Evolutionary conservation across 352 stramenopile genomes (phyloP).

Genomic region (Globisporangium emineosum): DNA sequence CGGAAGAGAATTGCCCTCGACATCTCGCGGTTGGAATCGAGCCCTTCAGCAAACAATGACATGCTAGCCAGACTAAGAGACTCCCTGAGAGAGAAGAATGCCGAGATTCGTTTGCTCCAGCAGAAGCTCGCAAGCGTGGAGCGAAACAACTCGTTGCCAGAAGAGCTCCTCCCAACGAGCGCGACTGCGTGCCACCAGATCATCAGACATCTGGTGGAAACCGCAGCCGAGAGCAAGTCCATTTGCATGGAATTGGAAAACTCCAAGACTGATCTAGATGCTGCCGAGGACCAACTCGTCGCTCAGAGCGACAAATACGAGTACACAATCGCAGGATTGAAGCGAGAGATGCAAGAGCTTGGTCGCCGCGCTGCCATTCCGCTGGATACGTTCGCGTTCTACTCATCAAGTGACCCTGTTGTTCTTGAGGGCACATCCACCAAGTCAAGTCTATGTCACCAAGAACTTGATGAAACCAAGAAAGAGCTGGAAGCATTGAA

Average conservation of each 20-base stretch:
- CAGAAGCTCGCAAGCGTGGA: conserved; percentile 57
- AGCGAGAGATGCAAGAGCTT: conserved; percentile 23
- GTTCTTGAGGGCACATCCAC: not conserved
- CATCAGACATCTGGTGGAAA: conserved; percentile 49
- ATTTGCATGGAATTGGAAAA: conserved; percentile 35
- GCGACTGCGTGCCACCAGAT: conserved; percentile 44
- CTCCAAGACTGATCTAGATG: conserved; percentile 28
- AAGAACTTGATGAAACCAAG: conserved; percentile 22
- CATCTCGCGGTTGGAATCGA: conserved; percentile 28
- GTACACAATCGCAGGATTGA: conserved; percentile 20
- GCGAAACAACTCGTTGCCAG: conserved; percentile 38
- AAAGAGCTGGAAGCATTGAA: conserved; percentile 23
- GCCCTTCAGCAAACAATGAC: conserved; percentile 15
- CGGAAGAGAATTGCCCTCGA: conserved; percentile 47
- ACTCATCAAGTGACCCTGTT: conserved; percentile 6
- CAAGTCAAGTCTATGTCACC: conserved; percentile 10
- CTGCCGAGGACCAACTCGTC: conserved; percentile 29
- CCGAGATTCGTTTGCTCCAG: conserved; percentile 57
- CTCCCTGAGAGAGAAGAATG: conserved; percentile 45
- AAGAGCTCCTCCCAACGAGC: conserved; percentile 38
- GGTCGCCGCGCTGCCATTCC: conserved; percentile 12
- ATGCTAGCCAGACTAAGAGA: conserved; percentile 33
- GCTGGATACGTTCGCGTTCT: conserved; percentile 4
- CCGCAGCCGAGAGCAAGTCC: conserved; percentile 34
- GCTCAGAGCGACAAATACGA: conserved; percentile 25